Evolutionary conservation across 805 yeast genomes (phyloP), one percentile per base, ranked within the genome.

Genomic region (Teunomyces stri): DNA sequence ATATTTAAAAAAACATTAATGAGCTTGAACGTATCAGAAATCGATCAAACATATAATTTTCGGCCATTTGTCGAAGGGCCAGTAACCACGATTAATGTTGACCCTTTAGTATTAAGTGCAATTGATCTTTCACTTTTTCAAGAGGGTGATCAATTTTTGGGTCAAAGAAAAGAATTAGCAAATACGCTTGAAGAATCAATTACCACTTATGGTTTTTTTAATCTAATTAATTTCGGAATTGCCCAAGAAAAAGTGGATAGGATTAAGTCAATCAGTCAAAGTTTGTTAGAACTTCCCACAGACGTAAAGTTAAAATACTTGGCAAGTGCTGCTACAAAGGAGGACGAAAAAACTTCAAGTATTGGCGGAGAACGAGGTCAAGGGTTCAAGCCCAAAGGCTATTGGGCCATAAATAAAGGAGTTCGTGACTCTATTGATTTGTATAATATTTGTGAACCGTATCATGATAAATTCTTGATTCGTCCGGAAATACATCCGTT

Each of bases 311-410:
- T 37, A 15, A 37, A 45, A 20, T 47, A 37, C 15, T 43, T 50
- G 41, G 50, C 53, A 10, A 50, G 53, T 18, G 51, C 53, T 4
- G 43, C 48, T 41, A 50, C 34, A 27, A 44, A 48, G 5, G 53
- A 50, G 34, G 41, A 40, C 39, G 53, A 50, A 18, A 50, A 50
- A 36, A 27, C 48, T 4, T 15, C 46, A 11, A 34, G 16, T 6
- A 51, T 68, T 10, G 80, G 81, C 0, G 76, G 75, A 6, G 77
- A 76, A 50, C 59, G 79, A 16, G 80, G 78, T 5, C 60, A 61
- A 31, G 81, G 80, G 0, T 76, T 61, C 59, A 76, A 76, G 51
- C 80, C 80, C 2, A 64, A 62, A 36, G 76, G 76, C 18, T 75
- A 75, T 51, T 76, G 81, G 81, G 61, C 67, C 3, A 70, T 74